phyloP scores from a whole-genome alignment of 108 stramenopile species.

The Fragilaria radians region DNA sequence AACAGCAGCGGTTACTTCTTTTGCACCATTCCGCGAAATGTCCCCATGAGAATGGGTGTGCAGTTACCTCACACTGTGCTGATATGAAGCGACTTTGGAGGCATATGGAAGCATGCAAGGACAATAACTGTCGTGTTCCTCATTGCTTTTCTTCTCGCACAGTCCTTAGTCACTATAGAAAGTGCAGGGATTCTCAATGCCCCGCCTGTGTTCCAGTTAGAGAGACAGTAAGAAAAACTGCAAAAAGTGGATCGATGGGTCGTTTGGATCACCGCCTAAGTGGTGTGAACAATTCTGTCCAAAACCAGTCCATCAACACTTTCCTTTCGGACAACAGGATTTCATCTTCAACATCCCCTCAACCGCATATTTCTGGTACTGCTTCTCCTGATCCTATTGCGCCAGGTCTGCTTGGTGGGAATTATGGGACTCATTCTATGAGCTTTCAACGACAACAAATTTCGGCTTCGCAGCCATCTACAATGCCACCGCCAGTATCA shows the following conservation, averaged over 20 bases:
- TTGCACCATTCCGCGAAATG: conserved; percentile 98
- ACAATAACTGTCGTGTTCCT: conserved; percentile 89
- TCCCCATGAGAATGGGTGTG: conserved; percentile 84
- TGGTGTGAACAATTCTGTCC: conserved; percentile 1
- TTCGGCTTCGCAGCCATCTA: not conserved
- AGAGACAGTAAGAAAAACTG: conserved; percentile 82
- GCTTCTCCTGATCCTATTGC: not conserved
- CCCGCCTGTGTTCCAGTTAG: conserved; percentile 96
- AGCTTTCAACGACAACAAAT: conserved; percentile 2
- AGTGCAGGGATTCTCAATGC: conserved; percentile 90
- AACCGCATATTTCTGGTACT: not conserved
- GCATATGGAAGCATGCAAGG: conserved; percentile 97
- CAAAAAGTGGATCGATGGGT: not conserved
- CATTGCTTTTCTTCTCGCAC: conserved; percentile 97
- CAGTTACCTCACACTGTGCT: conserved; percentile 90
- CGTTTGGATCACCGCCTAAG: conserved; percentile 3
- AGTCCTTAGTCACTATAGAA: conserved; percentile 96
- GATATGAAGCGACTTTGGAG: conserved; percentile 98
- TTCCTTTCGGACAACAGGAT: not conserved
- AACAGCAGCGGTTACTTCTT: conserved; percentile 94
- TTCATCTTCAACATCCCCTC: conserved; percentile 7
- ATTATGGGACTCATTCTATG: not conserved
- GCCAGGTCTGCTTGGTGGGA: not conserved
- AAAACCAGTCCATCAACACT: not conserved
- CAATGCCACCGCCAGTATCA: conserved; percentile 7